A percentile compares a stretch with the other conserved stretches of the same genome.
These are phyloP conservation scores for Physaria fendleri DNA, from an alignment of 345 rosid species.

Conservation along the genomic window DNA sequence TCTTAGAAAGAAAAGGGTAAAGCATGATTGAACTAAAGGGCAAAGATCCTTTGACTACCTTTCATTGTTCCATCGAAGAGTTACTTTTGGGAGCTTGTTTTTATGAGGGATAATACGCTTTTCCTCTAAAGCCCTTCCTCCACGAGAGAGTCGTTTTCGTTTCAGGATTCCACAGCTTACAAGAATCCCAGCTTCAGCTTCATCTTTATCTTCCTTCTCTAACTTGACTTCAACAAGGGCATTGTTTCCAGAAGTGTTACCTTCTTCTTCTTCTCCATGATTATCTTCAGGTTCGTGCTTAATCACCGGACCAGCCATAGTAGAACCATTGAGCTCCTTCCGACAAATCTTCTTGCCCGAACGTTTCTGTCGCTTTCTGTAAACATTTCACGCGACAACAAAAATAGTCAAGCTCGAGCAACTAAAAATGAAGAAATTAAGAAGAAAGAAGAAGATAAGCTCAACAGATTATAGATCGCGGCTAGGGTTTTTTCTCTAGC, in stretches of 20 bases:
- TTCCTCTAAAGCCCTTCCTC: constrained; percentile 19
- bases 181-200: constrained; percentile 22
- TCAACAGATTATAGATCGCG: constrained; percentile 5
- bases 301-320: constrained; percentile 41
- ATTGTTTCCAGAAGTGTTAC: constrained; percentile 13
- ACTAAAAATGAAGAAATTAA: background rate
- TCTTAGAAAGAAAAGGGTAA: background rate
- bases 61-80: constrained; percentile 60
- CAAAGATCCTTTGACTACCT: constrained; percentile 36
- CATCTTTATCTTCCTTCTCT: constrained; percentile 30
- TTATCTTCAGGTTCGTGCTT: constrained; percentile 21
- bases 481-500: constrained; percentile 21
- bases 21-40: constrained; percentile 1
- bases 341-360: constrained; percentile 36
- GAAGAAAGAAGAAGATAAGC: background rate
- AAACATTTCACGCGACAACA: background rate
- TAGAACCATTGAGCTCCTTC: constrained; percentile 35
- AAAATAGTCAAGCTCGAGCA: background rate
- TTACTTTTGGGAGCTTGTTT: constrained; percentile 16
- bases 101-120: constrained; percentile 3
- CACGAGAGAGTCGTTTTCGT: constrained; percentile 33
- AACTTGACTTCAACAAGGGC: constrained; percentile 29
- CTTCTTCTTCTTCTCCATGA: background rate
- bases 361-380: background rate
- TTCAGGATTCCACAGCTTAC: constrained; percentile 31